phyloP scores from a whole-genome alignment of 257 asterid genomes.

The Lithospermum erythrorhizon region DNA sequence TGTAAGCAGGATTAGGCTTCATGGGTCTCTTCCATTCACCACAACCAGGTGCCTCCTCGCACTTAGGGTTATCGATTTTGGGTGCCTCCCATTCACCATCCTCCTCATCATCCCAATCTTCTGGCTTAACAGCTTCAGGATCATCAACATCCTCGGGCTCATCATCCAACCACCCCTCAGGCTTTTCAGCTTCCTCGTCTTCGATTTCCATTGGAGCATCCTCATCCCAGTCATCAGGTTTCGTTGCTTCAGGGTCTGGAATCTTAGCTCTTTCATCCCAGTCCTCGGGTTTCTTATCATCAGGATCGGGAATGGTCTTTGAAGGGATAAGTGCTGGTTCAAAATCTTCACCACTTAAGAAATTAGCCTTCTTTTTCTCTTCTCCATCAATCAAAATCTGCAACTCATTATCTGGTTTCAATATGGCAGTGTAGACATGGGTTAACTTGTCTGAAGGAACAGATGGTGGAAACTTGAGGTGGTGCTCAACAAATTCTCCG shows the following conservation, averaged over 20 bases:
- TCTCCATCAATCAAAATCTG: conserved; percentile 84
- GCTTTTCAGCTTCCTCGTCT: conserved; percentile 83
- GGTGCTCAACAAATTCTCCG: conserved; percentile 80
- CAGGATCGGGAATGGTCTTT: conserved; percentile 93
- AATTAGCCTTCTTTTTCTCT: conserved; percentile 83
- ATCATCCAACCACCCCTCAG: conserved; percentile 96
- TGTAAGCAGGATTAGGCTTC: conserved; percentile 82
- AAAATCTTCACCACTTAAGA: conserved; percentile 70
- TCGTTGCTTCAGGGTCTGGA: conserved; percentile 87
- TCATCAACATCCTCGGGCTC: conserved; percentile 96
- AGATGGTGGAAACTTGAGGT: conserved; percentile 87
- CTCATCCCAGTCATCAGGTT: conserved; percentile 98
- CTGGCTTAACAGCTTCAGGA: conserved; percentile 88
- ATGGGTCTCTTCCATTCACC: conserved; percentile 93
- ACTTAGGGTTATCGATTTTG: conserved; percentile 73
- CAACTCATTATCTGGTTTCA: conserved; percentile 74
- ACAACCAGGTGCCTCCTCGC: conserved; percentile 84
- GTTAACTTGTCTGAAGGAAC: conserved; percentile 91
- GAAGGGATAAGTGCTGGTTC: conserved; percentile 82
- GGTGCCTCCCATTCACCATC: conserved; percentile 99
- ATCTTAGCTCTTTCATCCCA: conserved; percentile 99
- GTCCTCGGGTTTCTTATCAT: conserved; percentile 88
- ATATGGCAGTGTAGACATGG: conserved; percentile 87
- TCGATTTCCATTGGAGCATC: conserved; percentile 83
- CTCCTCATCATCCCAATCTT: conserved; percentile 98